These are phyloP conservation scores for Lepraria neglecta DNA, from an alignment of 495 filamentous ascomycete species.

Conservation along the genomic window DNA sequence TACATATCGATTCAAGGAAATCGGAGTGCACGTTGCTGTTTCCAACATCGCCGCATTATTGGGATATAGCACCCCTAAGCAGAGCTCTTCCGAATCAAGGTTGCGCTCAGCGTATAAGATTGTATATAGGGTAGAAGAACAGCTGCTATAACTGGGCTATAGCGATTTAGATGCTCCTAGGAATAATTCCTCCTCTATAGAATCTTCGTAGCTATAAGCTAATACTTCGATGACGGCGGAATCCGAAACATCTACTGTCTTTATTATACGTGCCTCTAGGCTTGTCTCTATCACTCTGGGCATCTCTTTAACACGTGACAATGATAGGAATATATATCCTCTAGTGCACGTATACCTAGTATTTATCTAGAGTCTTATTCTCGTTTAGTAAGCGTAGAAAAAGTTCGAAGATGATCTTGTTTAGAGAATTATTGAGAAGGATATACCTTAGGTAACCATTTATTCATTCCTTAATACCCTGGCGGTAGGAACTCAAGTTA, in stretches of 20 bases:
- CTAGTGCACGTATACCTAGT: conserved; percentile 61
- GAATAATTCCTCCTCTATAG: not conserved
- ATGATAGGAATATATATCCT: conserved; percentile 35
- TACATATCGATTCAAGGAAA: conserved; percentile 55
- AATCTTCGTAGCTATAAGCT: not conserved
- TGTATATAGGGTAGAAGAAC: not conserved
- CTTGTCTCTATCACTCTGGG: not conserved
- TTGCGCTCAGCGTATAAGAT: conserved; percentile 18
- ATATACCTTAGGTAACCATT: conserved; percentile 63
- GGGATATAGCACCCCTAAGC: conserved; percentile 45
- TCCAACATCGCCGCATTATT: conserved; percentile 50
- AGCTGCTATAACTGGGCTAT: not conserved
- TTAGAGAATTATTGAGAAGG: conserved; percentile 43
- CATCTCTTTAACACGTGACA: not conserved
- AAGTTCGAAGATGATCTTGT: conserved; percentile 38
- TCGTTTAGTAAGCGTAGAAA: conserved; percentile 37
- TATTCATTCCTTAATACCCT: conserved; percentile 61
- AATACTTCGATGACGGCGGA: not conserved
- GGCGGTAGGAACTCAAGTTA: conserved; percentile 33
- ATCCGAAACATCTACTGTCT: not conserved
- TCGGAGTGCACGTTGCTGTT: conserved; percentile 49
- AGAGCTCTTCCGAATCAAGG: conserved; percentile 8
- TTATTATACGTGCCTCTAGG: not conserved
- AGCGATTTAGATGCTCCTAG: not conserved
- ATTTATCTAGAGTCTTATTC: conserved; percentile 51